Percentiles rank a stretch among this genome's conserved stretches.
Evolutionary conservation across 1,284 basidiomycete genomes (phyloP).

Genomic region (Sanguinoderma infundibulare): DNA sequence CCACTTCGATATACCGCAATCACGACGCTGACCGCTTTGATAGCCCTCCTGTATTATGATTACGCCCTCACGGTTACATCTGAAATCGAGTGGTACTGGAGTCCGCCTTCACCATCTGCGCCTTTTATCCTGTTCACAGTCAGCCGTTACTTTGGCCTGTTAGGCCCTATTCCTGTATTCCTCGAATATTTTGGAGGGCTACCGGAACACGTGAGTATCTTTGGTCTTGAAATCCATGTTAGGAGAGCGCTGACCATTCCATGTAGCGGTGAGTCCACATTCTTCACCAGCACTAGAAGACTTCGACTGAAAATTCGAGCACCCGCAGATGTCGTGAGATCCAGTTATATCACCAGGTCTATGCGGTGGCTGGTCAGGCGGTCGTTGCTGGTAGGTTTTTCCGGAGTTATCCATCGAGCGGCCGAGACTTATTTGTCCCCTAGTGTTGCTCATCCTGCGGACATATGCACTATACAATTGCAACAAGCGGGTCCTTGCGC

Average conservation of each 20-base stretch:
- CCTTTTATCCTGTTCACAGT: constrained; percentile 19
- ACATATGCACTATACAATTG: constrained; percentile 28
- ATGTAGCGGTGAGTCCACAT: constrained; percentile 3
- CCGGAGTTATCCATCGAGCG: too few species aligned
- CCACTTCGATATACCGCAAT: neutral
- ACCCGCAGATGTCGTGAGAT: constrained; percentile 18
- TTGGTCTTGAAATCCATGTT: neutral
- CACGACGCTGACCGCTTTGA: neutral
- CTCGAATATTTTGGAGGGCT: constrained; percentile 22
- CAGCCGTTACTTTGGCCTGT: constrained; percentile 21
- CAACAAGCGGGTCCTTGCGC: constrained; percentile 17
- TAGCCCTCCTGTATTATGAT: constrained; percentile 23
- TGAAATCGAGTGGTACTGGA: constrained; percentile 23
- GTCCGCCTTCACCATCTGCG: constrained; percentile 6
- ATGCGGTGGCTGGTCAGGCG: constrained; percentile 15
- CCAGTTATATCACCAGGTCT: constrained; percentile 19
- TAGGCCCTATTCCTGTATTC: constrained; percentile 25
- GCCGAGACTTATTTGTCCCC: neutral
- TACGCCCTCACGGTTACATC: constrained; percentile 17
- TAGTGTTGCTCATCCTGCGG: constrained; percentile 22
- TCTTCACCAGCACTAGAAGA: too few species aligned
- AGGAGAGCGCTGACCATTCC: neutral
- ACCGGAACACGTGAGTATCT: constrained; percentile 15
- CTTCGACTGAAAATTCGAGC: too few species aligned
- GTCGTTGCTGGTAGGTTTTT: constrained; percentile 11